Conservation (phyloP, 257 asterid genomes). For the Nyctanthes arbortristis region DNA sequence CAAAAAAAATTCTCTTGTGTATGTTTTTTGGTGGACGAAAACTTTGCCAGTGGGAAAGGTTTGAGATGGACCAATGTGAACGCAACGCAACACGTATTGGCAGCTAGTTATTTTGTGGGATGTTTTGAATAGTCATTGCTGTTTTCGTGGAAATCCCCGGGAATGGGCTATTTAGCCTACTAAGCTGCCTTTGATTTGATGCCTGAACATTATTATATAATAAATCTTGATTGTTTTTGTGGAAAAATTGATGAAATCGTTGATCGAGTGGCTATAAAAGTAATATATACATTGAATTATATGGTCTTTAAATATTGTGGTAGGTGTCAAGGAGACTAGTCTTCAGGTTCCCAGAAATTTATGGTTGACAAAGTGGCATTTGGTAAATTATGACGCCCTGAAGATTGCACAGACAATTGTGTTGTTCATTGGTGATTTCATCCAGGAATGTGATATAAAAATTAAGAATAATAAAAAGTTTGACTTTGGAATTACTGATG, state of each 20-base stretch:
- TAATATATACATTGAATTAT: neutral
- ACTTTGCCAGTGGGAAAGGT: conserved; percentile 23
- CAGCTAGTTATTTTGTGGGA: neutral
- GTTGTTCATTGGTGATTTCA: too few relatives aligned
- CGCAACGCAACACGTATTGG: neutral
- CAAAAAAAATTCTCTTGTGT: neutral
- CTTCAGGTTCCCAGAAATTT: neutral
- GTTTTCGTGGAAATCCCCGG: neutral
- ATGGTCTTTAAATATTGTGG: neutral
- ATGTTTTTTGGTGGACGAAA: conserved; percentile 15
- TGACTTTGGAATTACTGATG: neutral
- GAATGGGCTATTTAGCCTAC: neutral
- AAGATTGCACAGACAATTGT: too few relatives aligned
- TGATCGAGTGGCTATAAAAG: neutral
- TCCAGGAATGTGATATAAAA: too few relatives aligned
- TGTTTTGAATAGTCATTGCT: neutral
- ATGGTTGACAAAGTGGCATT: neutral
- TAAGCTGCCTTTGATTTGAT: neutral
- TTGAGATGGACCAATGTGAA: conserved; percentile 13
- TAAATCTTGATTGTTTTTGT: neutral
- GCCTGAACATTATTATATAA: neutral
- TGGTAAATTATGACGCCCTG: too few relatives aligned
- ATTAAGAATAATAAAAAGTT: neutral
- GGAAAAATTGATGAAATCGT: neutral
- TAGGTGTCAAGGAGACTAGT: neutral